Percentiles rank a stretch among this genome's conserved stretches.
Evolutionary conservation across 192 early-diverging fungal genomes (phyloP).

Genomic region (Backusella westeae): DNA sequence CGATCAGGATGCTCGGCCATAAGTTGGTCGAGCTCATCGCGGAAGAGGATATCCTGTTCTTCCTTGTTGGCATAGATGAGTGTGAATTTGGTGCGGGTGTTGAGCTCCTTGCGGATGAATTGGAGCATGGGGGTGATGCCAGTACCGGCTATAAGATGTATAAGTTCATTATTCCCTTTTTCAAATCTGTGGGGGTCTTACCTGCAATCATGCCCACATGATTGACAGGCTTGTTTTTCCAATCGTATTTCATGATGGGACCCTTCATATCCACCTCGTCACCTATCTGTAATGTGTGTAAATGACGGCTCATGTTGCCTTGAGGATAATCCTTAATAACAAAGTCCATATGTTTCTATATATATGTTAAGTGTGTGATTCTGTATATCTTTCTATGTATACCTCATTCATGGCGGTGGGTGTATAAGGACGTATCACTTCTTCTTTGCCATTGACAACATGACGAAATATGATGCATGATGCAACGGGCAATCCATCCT

Average conservation of each 20-base stretch:
- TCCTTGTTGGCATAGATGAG: slow-evolving; percentile 70
- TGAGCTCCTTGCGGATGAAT: slow-evolving; percentile 61
- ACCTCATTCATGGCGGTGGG: slow-evolving; percentile 52
- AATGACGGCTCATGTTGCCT: slow-evolving; percentile 56
- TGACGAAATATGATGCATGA: slow-evolving; percentile 78
- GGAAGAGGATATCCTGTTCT: slow-evolving; percentile 65
- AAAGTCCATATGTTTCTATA: slow-evolving; percentile 61
- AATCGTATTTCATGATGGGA: slow-evolving; percentile 63
- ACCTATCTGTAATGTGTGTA: slow-evolving; percentile 60
- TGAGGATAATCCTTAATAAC: slow-evolving; percentile 66
- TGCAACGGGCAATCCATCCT: slow-evolving; percentile 67
- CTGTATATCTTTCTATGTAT: neutral
- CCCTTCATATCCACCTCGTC: slow-evolving; percentile 76
- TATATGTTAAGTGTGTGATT: too few relatives aligned
- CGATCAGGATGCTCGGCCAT: slow-evolving; percentile 51
- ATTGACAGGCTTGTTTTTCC: slow-evolving; percentile 58
- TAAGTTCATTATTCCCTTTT: neutral
- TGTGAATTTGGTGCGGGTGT: slow-evolving; percentile 57
- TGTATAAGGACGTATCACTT: slow-evolving; percentile 75
- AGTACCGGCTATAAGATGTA: slow-evolving; percentile 49
- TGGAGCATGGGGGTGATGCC: slow-evolving; percentile 72
- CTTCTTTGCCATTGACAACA: slow-evolving; percentile 51
- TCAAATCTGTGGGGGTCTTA: neutral
- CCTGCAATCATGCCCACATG: slow-evolving; percentile 71
- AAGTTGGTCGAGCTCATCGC: slow-evolving; percentile 57